Evolutionary conservation across 1,139 yeast genomes (phyloP), one percentile per base, ranked within the genome.

Genomic region (Scheffersomyces segobiensis): DNA sequence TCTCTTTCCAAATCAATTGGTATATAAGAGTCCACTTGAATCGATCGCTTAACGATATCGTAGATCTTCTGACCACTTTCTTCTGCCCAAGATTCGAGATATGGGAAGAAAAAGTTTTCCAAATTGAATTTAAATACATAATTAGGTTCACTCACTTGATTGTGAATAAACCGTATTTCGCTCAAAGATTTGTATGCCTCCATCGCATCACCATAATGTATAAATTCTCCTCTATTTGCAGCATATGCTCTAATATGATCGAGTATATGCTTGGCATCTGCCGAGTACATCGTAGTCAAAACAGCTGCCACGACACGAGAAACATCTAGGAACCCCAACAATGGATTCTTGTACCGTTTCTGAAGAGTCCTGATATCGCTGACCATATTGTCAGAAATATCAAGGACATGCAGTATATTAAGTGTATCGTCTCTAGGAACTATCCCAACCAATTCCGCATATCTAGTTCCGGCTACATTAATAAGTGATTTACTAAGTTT

Each of bases 361-460:
- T 88, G 91, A 49, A 89, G 70, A 46, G 70, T 68, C 60, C 80
- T 77, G 17, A 89, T 83, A 54, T 82, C 82, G 3, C 73, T 73
- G 14, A 87, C 79, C 20, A 91, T 80, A 49, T 72, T 71, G 56
- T 87, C 88, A 2, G 89, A 86, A 18, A 89, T 79, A 54, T 85
- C 83, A 53, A 86, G 78, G 6, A 90, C 80, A 70, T 89, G 91
- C 39, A 80, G 67, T 14, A 88, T 75, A 57, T 78, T 84, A 19
- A 89, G 73, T 0, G 88, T 78, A 58, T 81, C 79, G 66, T 89
- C 93, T 59, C 91, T 77, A 0, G 96, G 96, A 22, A 89, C 74
- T n/a, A 75, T 75, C 8, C 81, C 77, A 46, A 90, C 75, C 21
- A 87, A 70, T 10, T 82, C 81, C 18, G 87, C 86, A 66, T 91